Evolutionary conservation across 2,329 filamentous ascomycete species (phyloP), one percentile per base, ranked within the genome.

Genomic region (Ceratocystis eucalypticola): DNA sequence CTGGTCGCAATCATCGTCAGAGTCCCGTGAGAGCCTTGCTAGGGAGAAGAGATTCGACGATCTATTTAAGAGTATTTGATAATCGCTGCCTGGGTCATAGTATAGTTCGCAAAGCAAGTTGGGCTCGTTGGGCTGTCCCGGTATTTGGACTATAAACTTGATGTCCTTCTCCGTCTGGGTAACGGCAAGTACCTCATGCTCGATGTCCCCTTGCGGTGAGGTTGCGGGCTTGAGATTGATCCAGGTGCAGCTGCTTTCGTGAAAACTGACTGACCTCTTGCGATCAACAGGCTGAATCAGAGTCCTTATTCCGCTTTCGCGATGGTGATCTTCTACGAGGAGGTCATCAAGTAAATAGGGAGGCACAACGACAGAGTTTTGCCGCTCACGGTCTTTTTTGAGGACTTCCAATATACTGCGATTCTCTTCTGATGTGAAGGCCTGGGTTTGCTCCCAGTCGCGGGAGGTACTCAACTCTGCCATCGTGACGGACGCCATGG

Each of bases 101-200:
- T 62, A 62, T 30, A 62, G 20, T 15, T 37, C 30, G 59, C 59
- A 62, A 22, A 41, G 33, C 20, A 62, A 25, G 6, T 17, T 45
- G 5, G 33, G 59, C 20, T 37, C 33, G 6, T 41, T 22, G 20
- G n/a, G 8, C 46, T 15, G 30, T 8, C 59, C 10, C 41, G 59
- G 30, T 41, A 44, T 44, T 45, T 62, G 59, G 6, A 62, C 20
- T 20, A 41, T 62, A 45, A 62, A 62, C n/a, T 62, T 62, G n/a
- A 41, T 41, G 28, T 37, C 41, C 25, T 30, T 37, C 22, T 37
- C 33, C 25, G 59, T 62, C 41, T 62, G 59, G 5, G 37, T 62
- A 3, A 62, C 59, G 15, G 59, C 59, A 15, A 62, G 28, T 62
- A 62, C 46, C 4, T 50, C 12, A 10, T 50, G 20, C n/a, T 50